Evolutionary conservation across 1,284 basidiomycete genomes (phyloP).

Genomic region (Neotropicomus parvogracilis): DNA sequence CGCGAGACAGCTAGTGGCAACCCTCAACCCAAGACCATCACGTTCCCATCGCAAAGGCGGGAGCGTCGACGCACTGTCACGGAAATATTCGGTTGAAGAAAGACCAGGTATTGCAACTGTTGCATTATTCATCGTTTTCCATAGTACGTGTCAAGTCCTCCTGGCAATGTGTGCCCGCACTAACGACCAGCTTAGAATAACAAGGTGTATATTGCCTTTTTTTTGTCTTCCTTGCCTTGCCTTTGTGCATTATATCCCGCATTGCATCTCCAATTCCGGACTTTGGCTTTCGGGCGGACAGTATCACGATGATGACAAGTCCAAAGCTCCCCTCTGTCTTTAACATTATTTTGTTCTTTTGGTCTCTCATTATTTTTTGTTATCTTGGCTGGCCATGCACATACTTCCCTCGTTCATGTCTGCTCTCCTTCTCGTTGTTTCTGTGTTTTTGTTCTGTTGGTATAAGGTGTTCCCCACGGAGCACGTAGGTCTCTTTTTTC

Average conservation of each 20-base stretch:
- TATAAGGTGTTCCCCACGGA: constrained; percentile 9
- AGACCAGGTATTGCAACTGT: constrained; percentile 9
- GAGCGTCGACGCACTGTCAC: constrained; percentile 49
- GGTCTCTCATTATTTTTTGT: constrained; percentile 18
- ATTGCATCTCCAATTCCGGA: constrained; percentile 25
- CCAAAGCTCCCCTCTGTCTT: constrained; percentile 22
- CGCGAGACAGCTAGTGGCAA: constrained; percentile 32
- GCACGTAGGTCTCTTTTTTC: constrained; percentile 14
- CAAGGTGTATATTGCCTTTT: constrained; percentile 28
- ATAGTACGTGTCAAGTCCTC: constrained; percentile 19
- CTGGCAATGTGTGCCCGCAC: neutral
- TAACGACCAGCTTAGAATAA: constrained; percentile 17
- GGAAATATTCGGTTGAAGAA: constrained; percentile 41
- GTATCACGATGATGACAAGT: constrained; percentile 5
- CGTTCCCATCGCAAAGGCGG: constrained; percentile 35
- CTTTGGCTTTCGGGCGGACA: constrained; percentile 19
- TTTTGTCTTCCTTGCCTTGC: constrained; percentile 2
- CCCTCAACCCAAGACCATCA: constrained; percentile 35
- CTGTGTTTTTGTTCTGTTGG: constrained; percentile 23
- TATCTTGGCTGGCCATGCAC: constrained; percentile 36
- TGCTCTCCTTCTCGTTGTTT: constrained; percentile 12
- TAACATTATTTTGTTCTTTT: constrained; percentile 32
- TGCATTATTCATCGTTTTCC: constrained; percentile 9
- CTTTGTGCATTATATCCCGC: constrained; percentile 28
- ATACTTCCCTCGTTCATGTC: constrained; percentile 15